These are phyloP conservation scores for Mrakia blollopis DNA, from an alignment of 768 basidiomycete genomes.

Conservation along the genomic window DNA sequence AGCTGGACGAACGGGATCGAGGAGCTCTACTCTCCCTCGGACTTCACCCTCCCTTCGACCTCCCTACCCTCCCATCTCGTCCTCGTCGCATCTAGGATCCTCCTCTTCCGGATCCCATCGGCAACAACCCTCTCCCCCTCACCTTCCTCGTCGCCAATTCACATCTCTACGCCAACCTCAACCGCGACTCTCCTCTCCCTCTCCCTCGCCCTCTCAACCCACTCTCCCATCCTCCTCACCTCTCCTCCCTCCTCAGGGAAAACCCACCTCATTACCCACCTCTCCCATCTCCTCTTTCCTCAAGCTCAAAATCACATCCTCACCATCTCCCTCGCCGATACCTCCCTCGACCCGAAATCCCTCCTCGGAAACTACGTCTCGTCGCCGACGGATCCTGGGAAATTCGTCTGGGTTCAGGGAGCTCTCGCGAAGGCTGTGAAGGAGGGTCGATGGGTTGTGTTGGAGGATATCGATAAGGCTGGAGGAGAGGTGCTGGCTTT, in stretches of 20 bases:
- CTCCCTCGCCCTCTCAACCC: slow-evolving; percentile 60
- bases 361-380: slow-evolving; percentile 90
- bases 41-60: slow-evolving; percentile 49
- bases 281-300: slow-evolving; percentile 64
- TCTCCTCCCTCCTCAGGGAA: slow-evolving; percentile 87
- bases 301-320: slow-evolving; percentile 61
- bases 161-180: slow-evolving; percentile 62
- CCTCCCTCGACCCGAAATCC: slow-evolving; percentile 87
- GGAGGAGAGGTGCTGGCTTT: slow-evolving; percentile 83
- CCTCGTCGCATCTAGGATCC: slow-evolving; percentile 47
- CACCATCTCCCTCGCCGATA: slow-evolving; percentile 85
- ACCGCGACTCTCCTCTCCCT: slow-evolving; percentile 58
- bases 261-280: slow-evolving; percentile 67
- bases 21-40: slow-evolving; percentile 18
- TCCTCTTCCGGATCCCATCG: slow-evolving; percentile 45
- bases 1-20: slow-evolving; percentile 50
- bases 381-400: slow-evolving; percentile 72
- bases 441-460: slow-evolving; percentile 85
- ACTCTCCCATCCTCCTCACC: slow-evolving; percentile 73
- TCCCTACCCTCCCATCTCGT: slow-evolving; percentile 65
- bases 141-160: slow-evolving; percentile 33
- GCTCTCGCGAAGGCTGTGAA: slow-evolving; percentile 82
- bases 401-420: slow-evolving; percentile 95
- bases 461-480: slow-evolving; percentile 87
- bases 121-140: slow-evolving; percentile 23